A percentile compares a stretch with the other conserved stretches of the same genome.
Conservation (phyloP, 352 stramenopile species). For the Aphanomyces stellatus region DNA sequence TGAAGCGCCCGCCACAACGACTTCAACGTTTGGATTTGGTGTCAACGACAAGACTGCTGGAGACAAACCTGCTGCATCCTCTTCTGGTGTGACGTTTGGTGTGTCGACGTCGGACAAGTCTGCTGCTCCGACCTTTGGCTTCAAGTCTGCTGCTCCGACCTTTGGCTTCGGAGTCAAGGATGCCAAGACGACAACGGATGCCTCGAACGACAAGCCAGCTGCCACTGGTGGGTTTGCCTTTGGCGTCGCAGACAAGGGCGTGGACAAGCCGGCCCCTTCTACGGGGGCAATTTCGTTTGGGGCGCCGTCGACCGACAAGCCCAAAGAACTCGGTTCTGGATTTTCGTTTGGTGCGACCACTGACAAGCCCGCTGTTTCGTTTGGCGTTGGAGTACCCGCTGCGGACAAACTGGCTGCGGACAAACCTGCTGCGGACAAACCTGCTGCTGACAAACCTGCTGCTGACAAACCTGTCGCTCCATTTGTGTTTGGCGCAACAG, state of each 20-base stretch:
- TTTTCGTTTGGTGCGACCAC: slow-evolving; percentile 20
- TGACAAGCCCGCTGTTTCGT: slow-evolving; percentile 9
- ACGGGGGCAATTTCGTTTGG: slow-evolving; percentile 44
- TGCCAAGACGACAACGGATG: too few species aligned
- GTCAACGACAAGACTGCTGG: background rate
- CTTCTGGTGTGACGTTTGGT: slow-evolving; percentile 10
- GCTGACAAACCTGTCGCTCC: background rate
- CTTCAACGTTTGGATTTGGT: too few species aligned
- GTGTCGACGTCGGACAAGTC: background rate
- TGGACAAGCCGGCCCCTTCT: slow-evolving; percentile 1
- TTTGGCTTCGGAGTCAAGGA: too few species aligned
- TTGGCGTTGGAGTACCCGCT: slow-evolving; percentile 16
- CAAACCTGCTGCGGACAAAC: background rate
- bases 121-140: background rate
- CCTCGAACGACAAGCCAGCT: background rate
- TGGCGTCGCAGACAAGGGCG: background rate
- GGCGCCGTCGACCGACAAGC: slow-evolving; percentile 18
- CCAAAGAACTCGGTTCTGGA: background rate
- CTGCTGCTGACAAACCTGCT: slow-evolving; percentile 13
- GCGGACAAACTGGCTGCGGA: background rate
- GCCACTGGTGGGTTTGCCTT: slow-evolving; percentile 11
- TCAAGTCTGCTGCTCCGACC: too few species aligned
- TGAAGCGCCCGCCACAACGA: too few species aligned
- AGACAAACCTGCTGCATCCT: background rate
- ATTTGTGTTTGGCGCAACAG: slow-evolving; percentile 17